A percentile compares a stretch with the other conserved stretches of the same genome.
Evolutionary conservation across 1,139 yeast genomes (phyloP).

Genomic region (Lodderomyces jiufengensis): DNA sequence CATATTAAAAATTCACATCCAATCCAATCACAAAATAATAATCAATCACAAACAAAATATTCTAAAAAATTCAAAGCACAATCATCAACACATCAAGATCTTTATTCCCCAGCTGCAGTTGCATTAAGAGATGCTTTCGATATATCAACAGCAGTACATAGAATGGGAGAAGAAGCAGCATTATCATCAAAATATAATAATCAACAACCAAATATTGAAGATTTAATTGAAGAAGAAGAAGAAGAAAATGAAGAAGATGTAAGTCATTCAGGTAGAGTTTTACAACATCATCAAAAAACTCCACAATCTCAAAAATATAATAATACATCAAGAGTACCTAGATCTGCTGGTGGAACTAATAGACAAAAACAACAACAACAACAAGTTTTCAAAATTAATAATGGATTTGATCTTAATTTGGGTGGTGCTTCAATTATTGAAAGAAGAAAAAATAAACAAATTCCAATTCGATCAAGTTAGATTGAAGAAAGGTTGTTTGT

Average conservation of each 20-base stretch:
- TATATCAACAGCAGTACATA: constrained; percentile 88
- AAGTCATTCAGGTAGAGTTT: constrained; percentile 19
- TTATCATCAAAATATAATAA: constrained; percentile 32
- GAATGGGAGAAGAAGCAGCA: constrained; percentile 83
- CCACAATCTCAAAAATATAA: constrained; percentile 5
- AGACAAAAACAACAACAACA: constrained; percentile 13
- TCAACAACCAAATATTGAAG: constrained; percentile 17
- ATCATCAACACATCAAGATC: constrained; percentile 14
- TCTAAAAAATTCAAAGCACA: constrained; percentile 22
- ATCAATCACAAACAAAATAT: constrained; percentile 20
- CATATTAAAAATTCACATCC: constrained; percentile 20
- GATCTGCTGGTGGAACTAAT: constrained; percentile 13
- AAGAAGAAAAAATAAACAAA: constrained; percentile 52
- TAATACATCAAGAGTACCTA: constrained; percentile 7
- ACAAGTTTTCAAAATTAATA: constrained; percentile 10
- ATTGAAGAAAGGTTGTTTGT: not conserved
- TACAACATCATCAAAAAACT: constrained; percentile 13
- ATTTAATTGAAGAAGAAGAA: constrained; percentile 38
- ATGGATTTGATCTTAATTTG: constrained; percentile 64
- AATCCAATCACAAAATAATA: constrained; percentile 17
- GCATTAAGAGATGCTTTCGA: constrained; percentile 95
- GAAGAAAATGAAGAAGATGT: constrained; percentile 29
- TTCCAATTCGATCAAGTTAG: constrained; percentile 12
- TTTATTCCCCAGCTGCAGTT: constrained; percentile 84
- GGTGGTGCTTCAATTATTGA: constrained; percentile 80